These are phyloP conservation scores for Inga laurina DNA, from an alignment of 306 rosid genomes.

Conservation along the genomic window DNA sequence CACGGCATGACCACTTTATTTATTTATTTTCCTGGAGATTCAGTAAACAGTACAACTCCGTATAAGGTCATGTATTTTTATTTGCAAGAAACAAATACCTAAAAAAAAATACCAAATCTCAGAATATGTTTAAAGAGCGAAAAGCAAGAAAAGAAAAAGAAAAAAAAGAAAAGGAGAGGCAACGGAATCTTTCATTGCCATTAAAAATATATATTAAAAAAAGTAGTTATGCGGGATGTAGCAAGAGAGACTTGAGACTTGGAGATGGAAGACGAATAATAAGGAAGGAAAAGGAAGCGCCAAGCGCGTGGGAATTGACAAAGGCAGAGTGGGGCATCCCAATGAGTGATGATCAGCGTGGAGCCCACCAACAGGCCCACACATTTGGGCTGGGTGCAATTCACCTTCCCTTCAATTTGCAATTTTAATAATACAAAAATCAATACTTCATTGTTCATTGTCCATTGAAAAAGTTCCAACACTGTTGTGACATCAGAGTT, in stretches of 20 bases:
- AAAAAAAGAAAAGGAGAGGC: background rate
- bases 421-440: constrained; percentile 37
- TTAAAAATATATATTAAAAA: background rate
- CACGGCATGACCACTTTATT: background rate
- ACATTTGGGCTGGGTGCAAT: constrained; percentile 43
- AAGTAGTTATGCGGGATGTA: background rate
- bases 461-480: background rate
- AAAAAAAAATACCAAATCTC: background rate
- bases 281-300: background rate
- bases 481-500: constrained; percentile 39
- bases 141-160: background rate
- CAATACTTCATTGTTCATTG: background rate
- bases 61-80: background rate
- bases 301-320: constrained; percentile 19
- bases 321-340: background rate
- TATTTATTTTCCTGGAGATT: background rate
- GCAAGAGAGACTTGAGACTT: background rate
- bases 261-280: background rate
- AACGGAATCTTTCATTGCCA: background rate
- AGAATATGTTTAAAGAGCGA: background rate
- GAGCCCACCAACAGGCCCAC: constrained; percentile 48
- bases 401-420: constrained; percentile 54
- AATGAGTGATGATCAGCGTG: constrained; percentile 31
- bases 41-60: background rate
- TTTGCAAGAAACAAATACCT: background rate